These are phyloP conservation scores for Piedraia hortae DNA, from an alignment of 2,329 filamentous ascomycete genomes.

Conservation along the genomic window DNA sequence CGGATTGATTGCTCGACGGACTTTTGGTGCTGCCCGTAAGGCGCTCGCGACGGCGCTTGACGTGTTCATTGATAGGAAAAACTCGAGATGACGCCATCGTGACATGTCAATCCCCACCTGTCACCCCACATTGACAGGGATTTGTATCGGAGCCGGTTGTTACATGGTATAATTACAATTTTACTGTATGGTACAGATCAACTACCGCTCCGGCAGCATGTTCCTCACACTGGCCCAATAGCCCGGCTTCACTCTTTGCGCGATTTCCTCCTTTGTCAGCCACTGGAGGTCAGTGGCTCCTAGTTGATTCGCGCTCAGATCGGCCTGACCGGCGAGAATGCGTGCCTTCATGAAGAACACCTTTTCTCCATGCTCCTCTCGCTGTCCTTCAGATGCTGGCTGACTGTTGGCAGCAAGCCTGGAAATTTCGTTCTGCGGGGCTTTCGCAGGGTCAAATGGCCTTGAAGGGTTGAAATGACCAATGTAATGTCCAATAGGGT, in stretches of 20 bases:
- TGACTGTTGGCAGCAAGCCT: conserved; percentile 7
- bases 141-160: too few species aligned
- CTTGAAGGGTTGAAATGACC: conserved; percentile 19
- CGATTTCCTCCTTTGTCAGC: conserved; percentile 71
- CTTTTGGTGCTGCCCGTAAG: conserved; percentile 7
- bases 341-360: conserved; percentile 88
- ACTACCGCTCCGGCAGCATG: conserved; percentile 64
- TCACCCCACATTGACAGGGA: too few species aligned
- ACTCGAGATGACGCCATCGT: too few species aligned
- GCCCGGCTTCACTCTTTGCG: conserved; percentile 30
- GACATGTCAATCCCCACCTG: too few species aligned
- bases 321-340: conserved; percentile 89
- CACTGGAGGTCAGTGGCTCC: conserved; percentile 68
- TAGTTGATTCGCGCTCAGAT: conserved; percentile 42
- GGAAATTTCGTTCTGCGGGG: conserved; percentile 4
- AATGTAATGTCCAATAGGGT: conserved; percentile 58
- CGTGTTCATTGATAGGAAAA: too few species aligned
- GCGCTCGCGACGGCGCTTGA: too few species aligned
- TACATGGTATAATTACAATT: too few species aligned
- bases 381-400: conserved; percentile 6
- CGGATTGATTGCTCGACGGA: too few species aligned
- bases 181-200: too few species aligned
- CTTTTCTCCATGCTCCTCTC: conserved; percentile 39
- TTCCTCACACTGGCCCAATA: conserved; percentile 57
- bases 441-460: conserved; percentile 5